phyloP scores from a whole-genome alignment of 371 early-diverging fungal species.

The Apophysomyces sp. region DNA sequence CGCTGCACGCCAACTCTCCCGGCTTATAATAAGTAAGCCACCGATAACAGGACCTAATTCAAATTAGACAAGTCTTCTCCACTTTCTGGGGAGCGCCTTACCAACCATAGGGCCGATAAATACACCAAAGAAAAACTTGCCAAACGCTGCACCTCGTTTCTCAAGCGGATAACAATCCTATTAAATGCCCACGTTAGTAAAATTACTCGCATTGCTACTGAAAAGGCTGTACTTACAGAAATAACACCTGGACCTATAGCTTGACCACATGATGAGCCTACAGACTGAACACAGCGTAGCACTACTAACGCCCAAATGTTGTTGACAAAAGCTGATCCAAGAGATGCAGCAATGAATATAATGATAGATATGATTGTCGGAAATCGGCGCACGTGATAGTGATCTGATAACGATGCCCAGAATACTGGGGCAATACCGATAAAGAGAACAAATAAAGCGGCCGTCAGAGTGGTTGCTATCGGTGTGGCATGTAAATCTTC shows the following conservation, averaged over 20 bases:
- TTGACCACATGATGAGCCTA: constrained; percentile 65
- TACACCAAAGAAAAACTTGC: constrained; percentile 53
- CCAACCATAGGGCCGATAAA: constrained; percentile 50
- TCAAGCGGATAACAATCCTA: constrained; percentile 31
- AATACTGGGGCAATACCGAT: constrained; percentile 63
- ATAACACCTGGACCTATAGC: constrained; percentile 60
- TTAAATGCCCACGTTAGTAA: not conserved
- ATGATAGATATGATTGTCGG: constrained; percentile 57
- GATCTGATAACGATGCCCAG: constrained; percentile 71
- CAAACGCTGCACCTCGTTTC: constrained; percentile 34
- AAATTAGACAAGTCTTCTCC: constrained; percentile 28
- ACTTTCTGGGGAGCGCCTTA: constrained; percentile 29
- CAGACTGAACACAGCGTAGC: constrained; percentile 70
- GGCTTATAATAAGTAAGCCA: constrained; percentile 34
- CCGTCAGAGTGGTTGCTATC: constrained; percentile 53
- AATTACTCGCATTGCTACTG: not conserved
- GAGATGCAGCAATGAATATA: constrained; percentile 60
- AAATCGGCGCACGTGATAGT: constrained; percentile 53
- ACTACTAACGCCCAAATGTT: constrained; percentile 60
- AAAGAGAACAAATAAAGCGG: constrained; percentile 54
- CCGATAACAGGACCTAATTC: constrained; percentile 34
- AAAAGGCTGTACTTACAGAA: constrained; percentile 6
- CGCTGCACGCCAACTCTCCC: constrained; percentile 56
- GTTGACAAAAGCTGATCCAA: constrained; percentile 65
- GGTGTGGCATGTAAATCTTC: constrained; percentile 45